Evolutionary conservation across 768 basidiomycete species (phyloP).

Genomic region (Suillus decipiens): DNA sequence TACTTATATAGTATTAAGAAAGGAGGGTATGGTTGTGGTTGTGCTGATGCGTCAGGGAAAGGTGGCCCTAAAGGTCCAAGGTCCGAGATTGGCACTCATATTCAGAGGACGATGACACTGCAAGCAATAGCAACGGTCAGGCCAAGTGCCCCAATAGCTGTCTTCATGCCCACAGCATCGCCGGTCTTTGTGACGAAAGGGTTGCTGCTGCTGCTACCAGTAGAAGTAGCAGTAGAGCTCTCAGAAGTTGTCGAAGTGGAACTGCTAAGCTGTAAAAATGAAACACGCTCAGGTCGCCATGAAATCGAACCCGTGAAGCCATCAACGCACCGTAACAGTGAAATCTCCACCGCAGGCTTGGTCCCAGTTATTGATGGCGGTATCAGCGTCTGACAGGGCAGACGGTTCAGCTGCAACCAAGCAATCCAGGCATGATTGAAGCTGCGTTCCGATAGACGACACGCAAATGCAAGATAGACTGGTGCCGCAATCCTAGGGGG

Average conservation of each 20-base stretch:
- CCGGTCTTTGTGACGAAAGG: background rate
- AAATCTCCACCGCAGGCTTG: slow-evolving; percentile 18
- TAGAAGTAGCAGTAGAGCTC: background rate
- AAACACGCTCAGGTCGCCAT: background rate
- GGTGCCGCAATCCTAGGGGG: slow-evolving; percentile 15
- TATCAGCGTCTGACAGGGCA: slow-evolving; percentile 12
- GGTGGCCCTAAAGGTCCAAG: background rate
- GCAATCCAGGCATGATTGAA: slow-evolving; percentile 25
- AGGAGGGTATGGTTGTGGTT: background rate
- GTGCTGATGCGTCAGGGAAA: background rate
- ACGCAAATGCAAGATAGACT: slow-evolving; percentile 18
- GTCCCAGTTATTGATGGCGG: slow-evolving; percentile 19
- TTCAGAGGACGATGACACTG: slow-evolving; percentile 17
- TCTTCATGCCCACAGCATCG: slow-evolving; percentile 12
- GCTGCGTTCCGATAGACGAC: slow-evolving; percentile 12
- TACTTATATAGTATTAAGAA: background rate
- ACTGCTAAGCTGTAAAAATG: background rate
- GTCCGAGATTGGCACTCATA: background rate
- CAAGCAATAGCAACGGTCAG: slow-evolving; percentile 16
- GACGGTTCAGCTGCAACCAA: slow-evolving; percentile 10
- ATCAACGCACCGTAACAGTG: slow-evolving; percentile 23
- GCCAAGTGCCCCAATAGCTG: slow-evolving; percentile 6
- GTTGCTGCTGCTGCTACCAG: background rate
- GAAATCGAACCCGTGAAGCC: background rate
- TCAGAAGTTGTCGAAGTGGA: slow-evolving; percentile 10